Percentiles rank a stretch among this genome's conserved stretches.
Conservation (phyloP, 345 rosid species). For the Erodium maritimum region DNA sequence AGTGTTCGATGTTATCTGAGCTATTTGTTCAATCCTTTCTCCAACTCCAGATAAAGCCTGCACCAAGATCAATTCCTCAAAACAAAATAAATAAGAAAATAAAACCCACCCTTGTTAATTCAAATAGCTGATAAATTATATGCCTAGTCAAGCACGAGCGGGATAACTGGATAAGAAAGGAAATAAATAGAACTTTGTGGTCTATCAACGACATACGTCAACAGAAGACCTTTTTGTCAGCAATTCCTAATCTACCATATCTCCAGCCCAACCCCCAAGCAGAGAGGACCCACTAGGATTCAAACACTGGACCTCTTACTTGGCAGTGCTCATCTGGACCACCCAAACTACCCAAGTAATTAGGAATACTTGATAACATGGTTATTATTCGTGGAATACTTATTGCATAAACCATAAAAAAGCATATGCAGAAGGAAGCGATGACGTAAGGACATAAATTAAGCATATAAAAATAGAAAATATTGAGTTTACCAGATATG, state of each 20-base stretch:
- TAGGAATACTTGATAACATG: too few relatives aligned
- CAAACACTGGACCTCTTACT: too few relatives aligned
- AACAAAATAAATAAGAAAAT: background rate
- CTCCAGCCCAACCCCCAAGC: too few relatives aligned
- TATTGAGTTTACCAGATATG: constrained; percentile 62
- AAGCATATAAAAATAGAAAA: background rate
- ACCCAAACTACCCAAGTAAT: too few relatives aligned
- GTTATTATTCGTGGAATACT: too few relatives aligned
- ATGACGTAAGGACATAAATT: background rate
- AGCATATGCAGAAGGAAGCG: too few relatives aligned
- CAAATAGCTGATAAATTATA: background rate
- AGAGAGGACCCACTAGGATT: too few relatives aligned
- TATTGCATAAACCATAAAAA: too few relatives aligned
- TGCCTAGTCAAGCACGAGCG: background rate
- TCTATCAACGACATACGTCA: background rate
- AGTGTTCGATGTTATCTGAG: constrained; percentile 39
- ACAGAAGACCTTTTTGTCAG: too few relatives aligned
- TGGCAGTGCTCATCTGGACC: too few relatives aligned
- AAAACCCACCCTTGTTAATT: background rate
- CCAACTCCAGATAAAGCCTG: constrained; percentile 98
- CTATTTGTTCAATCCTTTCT: constrained; percentile 47
- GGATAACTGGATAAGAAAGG: background rate
- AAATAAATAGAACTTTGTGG: background rate
- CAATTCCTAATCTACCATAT: too few relatives aligned
- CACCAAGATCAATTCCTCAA: constrained; percentile 7